phyloP scores from a whole-genome alignment of 176 grass and related monocot genomes.

The Ampelocalamus luodianensis region DNA sequence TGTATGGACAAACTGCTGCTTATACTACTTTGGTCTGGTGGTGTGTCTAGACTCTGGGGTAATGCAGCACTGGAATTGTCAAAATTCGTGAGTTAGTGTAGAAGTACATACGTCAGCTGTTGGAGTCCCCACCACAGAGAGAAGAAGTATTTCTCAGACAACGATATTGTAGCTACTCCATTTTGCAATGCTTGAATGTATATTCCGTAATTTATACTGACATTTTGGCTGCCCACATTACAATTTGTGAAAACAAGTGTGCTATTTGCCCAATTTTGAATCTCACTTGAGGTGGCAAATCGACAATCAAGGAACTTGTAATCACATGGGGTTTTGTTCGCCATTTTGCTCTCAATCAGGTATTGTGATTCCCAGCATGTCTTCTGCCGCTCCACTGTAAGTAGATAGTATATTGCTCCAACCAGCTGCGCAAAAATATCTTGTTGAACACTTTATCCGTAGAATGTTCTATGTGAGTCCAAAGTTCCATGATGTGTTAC shows the following conservation, averaged over 20 bases:
- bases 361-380: slow-evolving; percentile 65
- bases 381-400: slow-evolving; percentile 45
- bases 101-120: slow-evolving; percentile 44
- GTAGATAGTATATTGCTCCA: slow-evolving; percentile 55
- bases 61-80: not conserved
- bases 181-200: slow-evolving; percentile 44
- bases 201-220: slow-evolving; percentile 51
- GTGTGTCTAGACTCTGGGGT: not conserved
- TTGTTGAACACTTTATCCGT: not conserved
- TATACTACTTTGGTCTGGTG: not conserved
- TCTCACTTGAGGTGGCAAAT: slow-evolving; percentile 24
- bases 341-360: slow-evolving; percentile 1
- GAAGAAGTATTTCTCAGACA: slow-evolving; percentile 54
- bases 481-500: not conserved
- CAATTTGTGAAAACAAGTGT: slow-evolving; percentile 50
- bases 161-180: slow-evolving; percentile 27
- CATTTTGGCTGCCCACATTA: not conserved
- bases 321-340: slow-evolving; percentile 25
- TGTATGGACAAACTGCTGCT: not conserved
- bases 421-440: slow-evolving; percentile 38
- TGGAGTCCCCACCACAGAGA: slow-evolving; percentile 63
- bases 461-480: not conserved
- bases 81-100: not conserved
- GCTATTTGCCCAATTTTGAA: slow-evolving; percentile 46
- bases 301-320: slow-evolving; percentile 46